phyloP scores from a whole-genome alignment of 202 grass and related monocot species.

The Schoenoplectus tabernaemontani region DNA sequence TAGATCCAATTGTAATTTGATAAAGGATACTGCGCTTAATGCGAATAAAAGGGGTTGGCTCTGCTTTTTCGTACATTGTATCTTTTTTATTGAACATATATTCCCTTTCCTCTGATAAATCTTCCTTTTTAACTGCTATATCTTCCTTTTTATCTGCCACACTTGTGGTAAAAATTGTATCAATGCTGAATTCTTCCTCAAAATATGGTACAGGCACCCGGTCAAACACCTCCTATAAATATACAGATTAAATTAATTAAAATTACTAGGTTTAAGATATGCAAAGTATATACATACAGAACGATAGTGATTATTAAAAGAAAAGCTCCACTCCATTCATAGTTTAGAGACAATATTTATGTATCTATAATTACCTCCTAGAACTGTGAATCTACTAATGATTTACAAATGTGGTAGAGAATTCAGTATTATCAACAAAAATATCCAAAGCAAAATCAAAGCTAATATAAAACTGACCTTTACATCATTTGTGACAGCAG shows the following conservation, averaged over 20 bases:
- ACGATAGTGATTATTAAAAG: not conserved
- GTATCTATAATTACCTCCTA: not conserved
- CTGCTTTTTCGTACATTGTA: constrained; percentile 9
- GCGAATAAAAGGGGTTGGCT: constrained; percentile 54
- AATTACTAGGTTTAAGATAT: not conserved
- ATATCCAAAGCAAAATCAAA: constrained; percentile 15
- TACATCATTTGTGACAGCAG: constrained; percentile 60
- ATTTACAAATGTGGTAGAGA: not conserved
- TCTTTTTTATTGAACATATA: not conserved
- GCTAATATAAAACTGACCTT: constrained; percentile 42
- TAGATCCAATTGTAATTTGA: not conserved
- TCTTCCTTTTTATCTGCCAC: constrained; percentile 43
- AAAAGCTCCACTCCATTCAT: not conserved
- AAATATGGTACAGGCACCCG: constrained; percentile 86
- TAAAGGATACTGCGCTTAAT: constrained; percentile 95
- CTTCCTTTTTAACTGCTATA: constrained; percentile 24
- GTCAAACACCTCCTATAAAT: constrained; percentile 62
- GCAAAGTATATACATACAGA: not conserved
- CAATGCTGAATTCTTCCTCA: constrained; percentile 80
- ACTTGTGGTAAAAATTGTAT: constrained; percentile 43
- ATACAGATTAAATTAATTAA: not conserved
- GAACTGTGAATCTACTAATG: not conserved
- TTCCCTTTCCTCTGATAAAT: not conserved
- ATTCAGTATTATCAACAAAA: not conserved
- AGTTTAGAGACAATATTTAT: not conserved